Evolutionary conservation across 306 rosid genomes (phyloP).

Genomic region (Myrica gale): DNA sequence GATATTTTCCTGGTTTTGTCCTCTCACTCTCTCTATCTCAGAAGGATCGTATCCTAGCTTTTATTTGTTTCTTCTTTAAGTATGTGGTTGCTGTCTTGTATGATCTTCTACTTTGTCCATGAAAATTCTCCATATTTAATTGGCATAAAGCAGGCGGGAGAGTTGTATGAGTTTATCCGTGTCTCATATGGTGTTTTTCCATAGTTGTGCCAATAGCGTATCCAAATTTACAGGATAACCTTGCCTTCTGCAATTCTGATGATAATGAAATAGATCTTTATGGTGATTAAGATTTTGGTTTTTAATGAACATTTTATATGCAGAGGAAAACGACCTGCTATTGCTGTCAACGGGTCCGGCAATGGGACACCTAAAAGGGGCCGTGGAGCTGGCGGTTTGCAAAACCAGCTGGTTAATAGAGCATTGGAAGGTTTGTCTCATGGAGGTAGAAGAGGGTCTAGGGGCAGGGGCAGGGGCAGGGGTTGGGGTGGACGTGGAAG

Average conservation of each 20-base stretch:
- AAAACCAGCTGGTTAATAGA: conserved; percentile 80
- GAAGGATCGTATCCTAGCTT: background rate
- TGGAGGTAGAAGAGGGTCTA: conserved; percentile 56
- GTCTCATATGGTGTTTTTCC: background rate
- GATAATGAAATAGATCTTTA: background rate
- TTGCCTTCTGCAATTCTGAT: background rate
- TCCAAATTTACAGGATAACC: too few relatives aligned
- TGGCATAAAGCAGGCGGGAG: background rate
- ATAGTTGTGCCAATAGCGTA: background rate
- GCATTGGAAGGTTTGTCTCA: conserved; percentile 79
- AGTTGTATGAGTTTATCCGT: background rate
- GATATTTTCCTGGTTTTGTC: conserved; percentile 14
- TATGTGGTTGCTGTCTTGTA: background rate
- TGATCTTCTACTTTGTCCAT: background rate
- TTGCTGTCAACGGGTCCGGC: conserved; percentile 53
- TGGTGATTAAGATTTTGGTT: background rate
- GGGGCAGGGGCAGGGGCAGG: conserved; percentile 67
- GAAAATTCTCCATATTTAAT: background rate
- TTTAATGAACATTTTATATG: conserved; percentile 10
- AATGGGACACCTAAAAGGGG: conserved; percentile 63
- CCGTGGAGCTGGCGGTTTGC: conserved; percentile 69
- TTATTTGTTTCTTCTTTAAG: background rate
- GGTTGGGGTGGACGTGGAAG: conserved; percentile 69
- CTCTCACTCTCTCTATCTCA: background rate
- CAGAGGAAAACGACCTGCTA: conserved; percentile 82